phyloP scores from a whole-genome alignment of 441 rosid genomes.

The Biscutella laevigata region DNA sequence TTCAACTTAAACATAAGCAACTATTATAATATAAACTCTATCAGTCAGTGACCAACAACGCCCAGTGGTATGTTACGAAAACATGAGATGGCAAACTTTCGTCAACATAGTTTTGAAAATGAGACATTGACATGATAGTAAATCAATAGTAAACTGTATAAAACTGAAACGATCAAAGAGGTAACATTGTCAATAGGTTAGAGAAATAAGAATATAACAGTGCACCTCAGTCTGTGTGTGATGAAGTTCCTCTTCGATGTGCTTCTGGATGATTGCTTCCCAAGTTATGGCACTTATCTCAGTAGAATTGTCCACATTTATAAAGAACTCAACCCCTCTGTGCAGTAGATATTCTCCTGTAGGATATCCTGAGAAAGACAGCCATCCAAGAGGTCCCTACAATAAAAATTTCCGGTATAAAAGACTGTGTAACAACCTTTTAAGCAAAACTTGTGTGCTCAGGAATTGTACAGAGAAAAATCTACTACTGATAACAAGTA shows the following conservation, averaged over 20 bases:
- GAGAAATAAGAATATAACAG: conserved; percentile 2
- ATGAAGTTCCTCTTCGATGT: conserved; percentile 84
- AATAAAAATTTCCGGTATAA: conserved; percentile 20
- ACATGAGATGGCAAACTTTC: conserved; percentile 15
- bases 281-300: conserved; percentile 77
- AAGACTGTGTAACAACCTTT: not conserved
- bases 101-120: conserved; percentile 1
- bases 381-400: conserved; percentile 98
- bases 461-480: not conserved
- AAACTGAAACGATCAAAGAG: conserved; percentile 10
- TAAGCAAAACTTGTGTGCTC: conserved; percentile 12
- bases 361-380: conserved; percentile 72
- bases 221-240: conserved; percentile 65
- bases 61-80: conserved; percentile 7
- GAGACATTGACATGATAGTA: conserved; percentile 6
- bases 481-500: conserved; percentile 9
- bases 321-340: conserved; percentile 64
- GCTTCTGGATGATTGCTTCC: conserved; percentile 93
- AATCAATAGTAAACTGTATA: not conserved
- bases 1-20: conserved; percentile 12
- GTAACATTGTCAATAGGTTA: conserved; percentile 17
- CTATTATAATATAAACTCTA: not conserved
- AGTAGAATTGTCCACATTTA: conserved; percentile 55
- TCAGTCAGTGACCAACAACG: not conserved
- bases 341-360: conserved; percentile 58